A percentile compares a stretch with the other conserved stretches of the same genome.
Evolutionary conservation across 345 rosid species (phyloP).

Genomic region (Alliaria petiolata): DNA sequence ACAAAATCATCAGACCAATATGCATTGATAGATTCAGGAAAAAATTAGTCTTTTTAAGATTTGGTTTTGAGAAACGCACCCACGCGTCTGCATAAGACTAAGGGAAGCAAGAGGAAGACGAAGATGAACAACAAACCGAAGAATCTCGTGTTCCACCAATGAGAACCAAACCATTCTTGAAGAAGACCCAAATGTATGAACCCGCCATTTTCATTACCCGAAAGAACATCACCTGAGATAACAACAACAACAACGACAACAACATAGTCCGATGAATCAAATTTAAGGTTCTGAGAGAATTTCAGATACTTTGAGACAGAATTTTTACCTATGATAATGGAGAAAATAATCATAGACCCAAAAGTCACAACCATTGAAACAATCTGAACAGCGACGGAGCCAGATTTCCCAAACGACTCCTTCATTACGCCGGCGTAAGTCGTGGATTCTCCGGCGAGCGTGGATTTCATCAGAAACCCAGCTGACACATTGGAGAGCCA

Average conservation of each 20-base stretch:
- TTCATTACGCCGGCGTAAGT: slow-evolving; percentile 83
- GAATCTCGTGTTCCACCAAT: slow-evolving; percentile 83
- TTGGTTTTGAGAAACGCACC: slow-evolving; percentile 35
- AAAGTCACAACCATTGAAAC: slow-evolving; percentile 66
- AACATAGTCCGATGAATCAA: not conserved
- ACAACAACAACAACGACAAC: too few relatives aligned
- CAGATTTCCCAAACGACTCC: slow-evolving; percentile 71
- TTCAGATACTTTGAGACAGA: not conserved
- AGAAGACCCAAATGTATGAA: slow-evolving; percentile 65
- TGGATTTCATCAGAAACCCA: slow-evolving; percentile 63
- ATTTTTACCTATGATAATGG: slow-evolving; percentile 69
- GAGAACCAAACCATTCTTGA: slow-evolving; percentile 84
- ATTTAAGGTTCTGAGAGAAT: not conserved
- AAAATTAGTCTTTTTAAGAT: not conserved
- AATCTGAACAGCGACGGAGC: slow-evolving; percentile 54
- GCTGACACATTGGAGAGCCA: slow-evolving; percentile 72
- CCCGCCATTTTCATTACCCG: slow-evolving; percentile 60
- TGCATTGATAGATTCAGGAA: not conserved
- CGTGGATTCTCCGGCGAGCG: slow-evolving; percentile 50
- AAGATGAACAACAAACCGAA: slow-evolving; percentile 53
- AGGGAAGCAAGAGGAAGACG: slow-evolving; percentile 59
- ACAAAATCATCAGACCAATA: slow-evolving; percentile 6
- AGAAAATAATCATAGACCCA: slow-evolving; percentile 66
- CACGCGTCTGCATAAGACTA: slow-evolving; percentile 54
- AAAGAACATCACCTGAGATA: slow-evolving; percentile 80